A percentile compares a stretch with the other conserved stretches of the same genome.
phyloP scores from a whole-genome alignment of 225 moss, liverwort and hornwort genomes.

The Bryum argenteum region DNA sequence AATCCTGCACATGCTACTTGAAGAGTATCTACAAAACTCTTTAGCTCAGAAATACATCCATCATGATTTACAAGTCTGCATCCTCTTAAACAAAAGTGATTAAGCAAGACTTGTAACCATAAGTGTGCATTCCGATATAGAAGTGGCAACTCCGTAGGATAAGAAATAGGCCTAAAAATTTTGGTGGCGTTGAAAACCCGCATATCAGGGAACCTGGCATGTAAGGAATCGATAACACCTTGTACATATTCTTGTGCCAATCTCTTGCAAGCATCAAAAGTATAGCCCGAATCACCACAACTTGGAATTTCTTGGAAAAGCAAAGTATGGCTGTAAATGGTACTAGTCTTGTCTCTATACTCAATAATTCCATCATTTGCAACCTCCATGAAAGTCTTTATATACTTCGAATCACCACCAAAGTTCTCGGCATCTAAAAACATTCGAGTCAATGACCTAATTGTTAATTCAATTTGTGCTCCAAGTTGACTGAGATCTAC shows the following conservation, averaged over 20 bases:
- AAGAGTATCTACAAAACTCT: no score
- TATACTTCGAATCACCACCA: no score
- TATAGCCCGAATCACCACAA: background rate
- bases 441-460: background rate
- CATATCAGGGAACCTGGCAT: background rate
- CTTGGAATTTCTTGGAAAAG: no score
- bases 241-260: no score
- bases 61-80: no score
- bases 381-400: background rate
- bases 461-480: background rate
- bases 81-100: no score
- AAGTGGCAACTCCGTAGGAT: no score
- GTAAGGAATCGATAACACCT: background rate
- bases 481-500: background rate
- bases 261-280: background rate
- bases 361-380: background rate
- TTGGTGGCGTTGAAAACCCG: background rate
- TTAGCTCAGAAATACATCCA: no score
- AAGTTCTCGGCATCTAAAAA: background rate
- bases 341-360: background rate
- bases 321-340: background rate
- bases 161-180: no score
- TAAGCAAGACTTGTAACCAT: no score
- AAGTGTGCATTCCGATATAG: no score
- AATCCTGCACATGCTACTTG: background rate